Percentiles rank a stretch among this genome's conserved stretches.
phyloP scores from a whole-genome alignment of 768 basidiomycete species.

The Pleurotus citrinopileatus region DNA sequence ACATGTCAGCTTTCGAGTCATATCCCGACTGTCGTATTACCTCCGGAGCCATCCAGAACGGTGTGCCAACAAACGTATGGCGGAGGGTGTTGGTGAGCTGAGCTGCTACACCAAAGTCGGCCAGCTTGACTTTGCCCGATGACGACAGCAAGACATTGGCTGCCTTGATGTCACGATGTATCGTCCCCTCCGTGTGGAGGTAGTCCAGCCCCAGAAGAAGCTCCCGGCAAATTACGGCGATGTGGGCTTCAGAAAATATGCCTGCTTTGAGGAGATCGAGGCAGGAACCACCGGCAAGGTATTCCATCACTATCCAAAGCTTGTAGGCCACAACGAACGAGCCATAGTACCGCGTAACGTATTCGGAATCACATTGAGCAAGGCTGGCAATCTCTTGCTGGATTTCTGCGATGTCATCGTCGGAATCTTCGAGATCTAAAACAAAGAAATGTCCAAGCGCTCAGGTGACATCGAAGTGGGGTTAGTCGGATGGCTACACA shows the following conservation, averaged over 20 bases:
- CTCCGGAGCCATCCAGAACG: conserved; percentile 99
- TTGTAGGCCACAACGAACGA: conserved; percentile 97
- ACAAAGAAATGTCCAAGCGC: conserved; percentile 9
- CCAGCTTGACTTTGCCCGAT: conserved; percentile 92
- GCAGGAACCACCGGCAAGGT: conserved; percentile 97
- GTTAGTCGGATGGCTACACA: conserved; percentile 32
- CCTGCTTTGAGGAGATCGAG: conserved; percentile 94
- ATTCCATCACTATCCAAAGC: conserved; percentile 99
- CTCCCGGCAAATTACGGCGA: conserved; percentile 93
- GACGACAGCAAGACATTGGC: conserved; percentile 93
- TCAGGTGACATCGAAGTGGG: conserved; percentile 8
- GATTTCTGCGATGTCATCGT: conserved; percentile 98
- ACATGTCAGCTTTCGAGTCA: conserved; percentile 94
- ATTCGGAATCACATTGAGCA: conserved; percentile 94
- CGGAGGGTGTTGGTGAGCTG: conserved; percentile 92
- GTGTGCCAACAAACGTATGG: conserved; percentile 97
- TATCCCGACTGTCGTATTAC: conserved; percentile 97
- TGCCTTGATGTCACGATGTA: conserved; percentile 98
- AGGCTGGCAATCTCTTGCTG: conserved; percentile 98
- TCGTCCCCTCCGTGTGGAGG: conserved; percentile 93
- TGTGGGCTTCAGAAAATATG: conserved; percentile 87
- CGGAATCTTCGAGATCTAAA: conserved; percentile 93
- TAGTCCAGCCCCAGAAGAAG: conserved; percentile 92
- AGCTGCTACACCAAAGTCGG: conserved; percentile 98
- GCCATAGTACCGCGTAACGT: conserved; percentile 94